Evolutionary conservation across 2,329 filamentous ascomycete species (phyloP), one percentile per base, ranked within the genome.

Genomic region (Diaporthe longicolla): DNA sequence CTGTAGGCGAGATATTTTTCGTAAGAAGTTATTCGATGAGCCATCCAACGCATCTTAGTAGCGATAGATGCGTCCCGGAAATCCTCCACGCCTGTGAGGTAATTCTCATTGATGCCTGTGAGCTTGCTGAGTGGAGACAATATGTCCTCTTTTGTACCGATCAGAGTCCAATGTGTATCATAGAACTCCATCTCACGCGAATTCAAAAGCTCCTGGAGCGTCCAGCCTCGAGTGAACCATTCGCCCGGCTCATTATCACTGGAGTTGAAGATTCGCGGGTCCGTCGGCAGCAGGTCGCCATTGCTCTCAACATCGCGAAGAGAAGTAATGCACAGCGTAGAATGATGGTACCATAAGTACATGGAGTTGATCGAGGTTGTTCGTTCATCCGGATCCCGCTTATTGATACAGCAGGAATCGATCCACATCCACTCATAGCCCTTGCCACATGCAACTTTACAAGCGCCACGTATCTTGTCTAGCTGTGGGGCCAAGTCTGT

Each of bases 151-250:
- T 66, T 57, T 7, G 70, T 37, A 8, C 70, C 70, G 2, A 72
- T 52, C 10, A n/a, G 58, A 10, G 11, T 52, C 77, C 76, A 78
- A 45, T 71, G 58, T 40, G 29, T 54, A 59, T 61, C 70, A 40
- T 69, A 78, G 59, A 77, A 79, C 35, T 68, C 58, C 26, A 79
- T 26, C 0, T 63, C 13, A 11, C 2, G 37, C 1, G 76, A 59
- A 2, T 70, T 76, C 17, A 77, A 45, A 11, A 77, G 77, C 65
- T 73, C 72, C 32, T 70, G 54, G 17, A 73, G 32, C 0, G 72
- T 73, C 65, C 72, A 73, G 2, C 72, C 72, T 4, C 72, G 32
- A n/a, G 65, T 40, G 50, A 70, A 70, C 72, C 72, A 72, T 32
- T 24, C 26, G 7, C 45, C 32, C 32, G 50, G 43, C 52, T 54